Base-by-base conservation (phyloP, 1,284 basidiomycete genomes). In the Fomitopsis palustris region DNA sequence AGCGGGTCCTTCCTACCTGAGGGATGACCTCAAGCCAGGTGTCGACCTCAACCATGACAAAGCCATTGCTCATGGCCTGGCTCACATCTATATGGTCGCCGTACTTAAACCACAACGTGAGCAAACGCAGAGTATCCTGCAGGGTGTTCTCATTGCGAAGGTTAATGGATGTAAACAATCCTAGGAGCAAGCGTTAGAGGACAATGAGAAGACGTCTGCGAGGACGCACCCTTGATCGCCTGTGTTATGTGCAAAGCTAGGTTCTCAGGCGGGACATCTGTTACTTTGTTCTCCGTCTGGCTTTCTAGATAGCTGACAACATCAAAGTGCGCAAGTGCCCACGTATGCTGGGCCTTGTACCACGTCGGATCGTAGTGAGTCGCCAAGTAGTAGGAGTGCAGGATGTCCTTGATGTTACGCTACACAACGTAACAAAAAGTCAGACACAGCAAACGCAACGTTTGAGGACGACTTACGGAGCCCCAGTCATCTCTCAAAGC, bases 311-410 rank as follows among this genome's bases (percentile, higher is more conserved):
- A 84, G n/a, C 84, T 82, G 60, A 99, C 90, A 62, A 98, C 93
- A 64, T 98, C 95, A 65, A 97, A 97, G 73, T 98, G 98, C 12
- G 95, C 92, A 60, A 99, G 78, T 6, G 97, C 96, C 95, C 96
- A 99, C 0, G 95, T 96, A 72, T 99, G 96, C 96, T 96, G 98
- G 17, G 96, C 97, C 75, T 98, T 98, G 77, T 98, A 98, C 96
- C 96, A 99, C 38, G 83, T 82, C 6, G 90, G 85, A 72, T 99
- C 97, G 63, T 95, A 93, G 70, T 94, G 90, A 2, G 96, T 98
- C 0, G 97, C 93, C 38, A 91, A 80, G 56, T 86, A 81, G 75
- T 97, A 99, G 29, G 93, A 90, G 63, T 89, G 83, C 10, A 98
- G 76, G 58, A 97, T 94, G 43, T 90, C 88, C 45, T 87, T 84